Percentiles rank a stretch among this genome's conserved stretches.
phyloP scores from a whole-genome alignment of 2,329 filamentous ascomycete genomes.

The Trichoderma sp. region DNA sequence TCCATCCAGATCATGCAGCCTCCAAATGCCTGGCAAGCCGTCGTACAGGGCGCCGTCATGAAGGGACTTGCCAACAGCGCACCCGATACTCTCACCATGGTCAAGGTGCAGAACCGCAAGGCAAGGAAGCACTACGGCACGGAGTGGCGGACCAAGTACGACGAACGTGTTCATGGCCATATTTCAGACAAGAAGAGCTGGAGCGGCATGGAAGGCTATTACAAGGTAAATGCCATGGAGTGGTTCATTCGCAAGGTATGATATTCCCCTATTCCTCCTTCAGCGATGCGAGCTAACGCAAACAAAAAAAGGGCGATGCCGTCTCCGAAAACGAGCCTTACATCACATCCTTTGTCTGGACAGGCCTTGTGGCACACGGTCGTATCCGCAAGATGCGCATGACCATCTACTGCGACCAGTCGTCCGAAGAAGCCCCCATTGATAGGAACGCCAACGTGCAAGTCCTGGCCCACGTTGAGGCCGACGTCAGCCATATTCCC shows the following conservation, averaged over 20 bases:
- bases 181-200: conserved; percentile 35
- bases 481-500: conserved; percentile 42
- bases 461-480: conserved; percentile 37
- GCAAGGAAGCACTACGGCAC: conserved; percentile 46
- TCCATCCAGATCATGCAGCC: conserved; percentile 45
- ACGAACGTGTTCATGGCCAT: conserved; percentile 31
- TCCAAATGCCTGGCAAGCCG: conserved; percentile 45
- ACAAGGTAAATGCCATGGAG: conserved; percentile 40
- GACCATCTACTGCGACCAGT: conserved; percentile 37
- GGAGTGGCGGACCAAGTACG: conserved; percentile 33
- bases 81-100: conserved; percentile 34
- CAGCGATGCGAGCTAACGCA: background rate
- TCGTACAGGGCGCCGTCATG: conserved; percentile 49
- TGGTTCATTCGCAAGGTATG: conserved; percentile 43
- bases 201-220: conserved; percentile 38
- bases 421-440: conserved; percentile 34
- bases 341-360: conserved; percentile 33
- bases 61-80: conserved; percentile 42
- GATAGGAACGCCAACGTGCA: conserved; percentile 37
- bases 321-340: conserved; percentile 42
- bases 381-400: conserved; percentile 35
- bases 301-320: conserved; percentile 32
- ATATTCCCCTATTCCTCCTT: background rate
- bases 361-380: conserved; percentile 33
- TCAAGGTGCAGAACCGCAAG: conserved; percentile 40